Evolutionary conservation across 2,329 filamentous ascomycete genomes (phyloP).

Genomic region (Trichophyton rubrum): DNA sequence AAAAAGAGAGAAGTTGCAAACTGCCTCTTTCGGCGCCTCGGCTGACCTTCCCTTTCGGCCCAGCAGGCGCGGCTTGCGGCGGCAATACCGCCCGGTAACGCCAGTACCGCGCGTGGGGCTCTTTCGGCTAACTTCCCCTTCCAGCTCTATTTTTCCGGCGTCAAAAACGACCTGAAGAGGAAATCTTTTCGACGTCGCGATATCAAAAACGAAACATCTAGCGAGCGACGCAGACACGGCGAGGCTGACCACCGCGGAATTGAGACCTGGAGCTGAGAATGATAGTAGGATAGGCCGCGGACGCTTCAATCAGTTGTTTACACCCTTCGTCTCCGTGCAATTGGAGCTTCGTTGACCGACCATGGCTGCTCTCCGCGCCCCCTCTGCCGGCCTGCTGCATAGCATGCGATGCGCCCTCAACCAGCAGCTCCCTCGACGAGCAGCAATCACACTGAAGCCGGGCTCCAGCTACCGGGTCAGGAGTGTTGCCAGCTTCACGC

Average conservation of each 20-base stretch:
- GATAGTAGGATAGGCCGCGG: not conserved
- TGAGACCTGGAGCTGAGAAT: not conserved
- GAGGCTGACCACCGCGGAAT: not conserved
- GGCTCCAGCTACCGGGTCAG: slow-evolving; percentile 16
- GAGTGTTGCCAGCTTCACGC: slow-evolving; percentile 61
- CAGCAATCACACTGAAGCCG: not conserved
- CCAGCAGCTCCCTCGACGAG: slow-evolving; percentile 12
- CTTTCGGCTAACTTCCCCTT: not conserved
- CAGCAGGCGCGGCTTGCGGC: slow-evolving; percentile 1
- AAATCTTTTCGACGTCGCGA: not conserved
- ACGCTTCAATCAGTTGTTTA: not conserved
- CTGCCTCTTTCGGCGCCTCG: not conserved
- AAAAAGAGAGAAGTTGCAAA: not conserved
- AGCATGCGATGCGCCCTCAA: slow-evolving; percentile 23
- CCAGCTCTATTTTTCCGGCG: not conserved
- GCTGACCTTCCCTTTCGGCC: not conserved
- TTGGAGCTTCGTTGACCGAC: slow-evolving; percentile 10
- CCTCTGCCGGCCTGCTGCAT: slow-evolving; percentile 28
- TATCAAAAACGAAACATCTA: not conserved
- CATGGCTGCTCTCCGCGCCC: slow-evolving; percentile 24
- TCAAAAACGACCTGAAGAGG: not conserved
- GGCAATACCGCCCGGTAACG: slow-evolving; percentile 2
- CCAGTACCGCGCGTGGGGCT: not conserved
- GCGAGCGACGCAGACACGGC: not conserved
- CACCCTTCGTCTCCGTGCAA: not conserved